Evolutionary conservation across 371 early-diverging fungal genomes (phyloP), one percentile per base, ranked within the genome.

Genomic region (Parasitella parasitica): DNA sequence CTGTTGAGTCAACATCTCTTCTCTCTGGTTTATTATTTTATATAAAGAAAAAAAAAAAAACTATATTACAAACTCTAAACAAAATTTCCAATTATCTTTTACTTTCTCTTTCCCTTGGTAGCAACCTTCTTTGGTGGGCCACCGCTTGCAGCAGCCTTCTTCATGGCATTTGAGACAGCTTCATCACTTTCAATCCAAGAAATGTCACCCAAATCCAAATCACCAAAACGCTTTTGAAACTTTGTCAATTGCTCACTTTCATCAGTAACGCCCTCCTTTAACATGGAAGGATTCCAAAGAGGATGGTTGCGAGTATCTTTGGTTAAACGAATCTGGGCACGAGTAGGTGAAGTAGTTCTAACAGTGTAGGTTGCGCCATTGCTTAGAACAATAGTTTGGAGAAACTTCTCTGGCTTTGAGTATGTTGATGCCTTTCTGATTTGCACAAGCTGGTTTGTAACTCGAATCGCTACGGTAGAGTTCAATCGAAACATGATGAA

Each of bases 291-390:
- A 72, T 96, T 96, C 97, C 97, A 97, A 28, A 97, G 83, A 28
- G 91, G 88, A 60, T 97, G 94, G 73, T 94, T 96, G 41, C 95
- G 82, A 20, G 93, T 91, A 67, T 97, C 97, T 69, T 93, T 94
- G 35, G 94, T 90, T 28, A 97, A 81, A 56, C 91, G 89, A 55
- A 96, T 81, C 61, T 90, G 80, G 34, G 88, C 63, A 66, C 91
- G 86, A 37, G 61, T 63, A 4, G 97, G 97, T 6, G 96, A 94
- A 6, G 95, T 93, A 4, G 94, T 88, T 38, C 91, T 84, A 16
- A 95, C 75, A 16, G 83, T 86, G 76, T 91, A 93, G 16, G 94
- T 91, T 12, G 92, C 89, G 7, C 97, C 97, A 72, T 95, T 93
- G 26, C 93, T 91, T 28, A 95, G 88, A 16, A 94, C 87, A 22